A percentile compares a stretch with the other conserved stretches of the same genome.
Evolutionary conservation across 192 early-diverging fungal genomes (phyloP).

Genomic region (Podila verticillata): DNA sequence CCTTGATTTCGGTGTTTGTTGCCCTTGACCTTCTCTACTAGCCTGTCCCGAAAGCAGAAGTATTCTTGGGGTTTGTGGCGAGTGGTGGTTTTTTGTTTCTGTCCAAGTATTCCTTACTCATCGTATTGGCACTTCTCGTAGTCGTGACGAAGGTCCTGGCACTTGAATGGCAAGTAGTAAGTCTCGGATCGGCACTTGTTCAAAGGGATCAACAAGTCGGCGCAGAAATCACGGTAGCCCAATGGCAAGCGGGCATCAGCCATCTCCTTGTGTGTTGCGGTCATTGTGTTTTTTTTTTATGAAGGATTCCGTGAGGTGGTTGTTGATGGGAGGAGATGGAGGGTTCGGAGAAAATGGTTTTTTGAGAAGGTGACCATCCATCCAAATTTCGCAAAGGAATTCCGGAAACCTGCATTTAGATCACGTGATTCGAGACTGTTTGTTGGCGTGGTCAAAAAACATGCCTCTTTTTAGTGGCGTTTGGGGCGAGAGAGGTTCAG

Average conservation of each 20-base stretch:
- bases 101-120: conserved; percentile 65
- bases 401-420: background rate
- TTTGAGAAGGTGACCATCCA: background rate
- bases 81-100: background rate
- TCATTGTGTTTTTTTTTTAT: conserved; percentile 64
- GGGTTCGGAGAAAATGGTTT: conserved; percentile 2
- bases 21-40: no score
- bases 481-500: no score
- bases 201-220: conserved; percentile 87
- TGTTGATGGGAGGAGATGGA: conserved; percentile 3
- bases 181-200: conserved; percentile 91
- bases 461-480: no score
- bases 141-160: conserved; percentile 85
- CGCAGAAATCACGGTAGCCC: conserved; percentile 93
- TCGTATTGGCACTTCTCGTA: conserved; percentile 98
- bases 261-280: conserved; percentile 90
- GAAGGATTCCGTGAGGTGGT: background rate
- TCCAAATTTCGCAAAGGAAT: no score
- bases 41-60: no score
- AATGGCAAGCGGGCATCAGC: conserved; percentile 83
- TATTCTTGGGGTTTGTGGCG: background rate
- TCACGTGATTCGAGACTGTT: background rate
- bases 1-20: no score
- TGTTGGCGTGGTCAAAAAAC: no score
- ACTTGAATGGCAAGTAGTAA: conserved; percentile 94